Percentiles rank a stretch among this genome's conserved stretches.
Conservation (phyloP, 305 asterid genomes). For the Fraxinus angustifolia region DNA sequence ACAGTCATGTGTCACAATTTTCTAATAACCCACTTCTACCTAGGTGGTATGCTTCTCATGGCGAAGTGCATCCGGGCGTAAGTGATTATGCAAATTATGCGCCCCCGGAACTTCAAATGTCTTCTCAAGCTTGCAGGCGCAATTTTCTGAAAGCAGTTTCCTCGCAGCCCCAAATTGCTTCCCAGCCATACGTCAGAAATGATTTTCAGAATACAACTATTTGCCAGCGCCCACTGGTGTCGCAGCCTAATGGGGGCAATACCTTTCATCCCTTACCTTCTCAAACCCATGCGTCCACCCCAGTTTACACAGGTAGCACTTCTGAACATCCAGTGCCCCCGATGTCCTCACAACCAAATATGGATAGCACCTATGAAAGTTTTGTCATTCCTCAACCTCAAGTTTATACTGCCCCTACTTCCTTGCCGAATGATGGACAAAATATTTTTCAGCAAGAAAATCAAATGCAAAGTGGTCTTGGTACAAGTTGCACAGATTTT, state of each 20-base stretch:
- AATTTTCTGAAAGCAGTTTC: conserved; percentile 22
- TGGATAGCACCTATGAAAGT: conserved; percentile 21
- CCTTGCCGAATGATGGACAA: conserved; percentile 20
- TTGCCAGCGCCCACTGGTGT: conserved; percentile 17
- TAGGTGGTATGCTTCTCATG: conserved; percentile 29
- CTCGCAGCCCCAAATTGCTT: conserved; percentile 16
- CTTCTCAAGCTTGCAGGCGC: conserved; percentile 30
- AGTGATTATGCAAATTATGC: conserved; percentile 12
- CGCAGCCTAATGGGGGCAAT: conserved; percentile 20
- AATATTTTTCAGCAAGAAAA: conserved; percentile 30
- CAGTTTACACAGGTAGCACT: conserved; percentile 14
- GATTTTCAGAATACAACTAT: conserved; percentile 13
- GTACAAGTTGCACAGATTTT: conserved; percentile 26
- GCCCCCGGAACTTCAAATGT: conserved; percentile 22
- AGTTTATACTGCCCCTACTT: conserved; percentile 19
- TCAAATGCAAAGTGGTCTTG: conserved; percentile 29
- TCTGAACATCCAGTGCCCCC: conserved; percentile 21
- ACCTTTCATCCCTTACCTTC: conserved; percentile 26
- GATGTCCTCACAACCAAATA: conserved; percentile 23
- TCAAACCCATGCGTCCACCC: conserved; percentile 28
- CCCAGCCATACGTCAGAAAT: conserved; percentile 24
- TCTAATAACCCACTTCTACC: conserved; percentile 20
- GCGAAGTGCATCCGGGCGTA: conserved; percentile 1
- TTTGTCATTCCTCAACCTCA: conserved; percentile 34
- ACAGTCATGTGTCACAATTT: conserved; percentile 19